Percentiles rank a stretch among this genome's conserved stretches.
These are phyloP conservation scores for Trypanosoma boissoni DNA, from an alignment of 208 protist genomes.

Conservation along the genomic window DNA sequence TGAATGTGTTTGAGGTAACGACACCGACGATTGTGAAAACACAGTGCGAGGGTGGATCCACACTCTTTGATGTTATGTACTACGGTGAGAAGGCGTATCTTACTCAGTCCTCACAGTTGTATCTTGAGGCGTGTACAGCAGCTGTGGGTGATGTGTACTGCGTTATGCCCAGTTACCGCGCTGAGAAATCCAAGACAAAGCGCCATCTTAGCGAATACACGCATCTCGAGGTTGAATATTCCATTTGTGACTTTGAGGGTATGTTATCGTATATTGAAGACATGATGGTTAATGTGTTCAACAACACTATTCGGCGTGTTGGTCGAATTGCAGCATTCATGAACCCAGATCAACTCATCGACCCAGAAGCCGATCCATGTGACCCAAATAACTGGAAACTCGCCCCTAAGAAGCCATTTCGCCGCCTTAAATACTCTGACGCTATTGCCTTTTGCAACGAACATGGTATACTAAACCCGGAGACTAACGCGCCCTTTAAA, in stretches of 20 bases:
- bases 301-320: constrained; percentile 66
- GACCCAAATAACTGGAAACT: constrained; percentile 89
- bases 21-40: constrained; percentile 98
- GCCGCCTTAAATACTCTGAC: constrained; percentile 94
- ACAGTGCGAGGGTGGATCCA: constrained; percentile 97
- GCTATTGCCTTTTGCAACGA: constrained; percentile 96
- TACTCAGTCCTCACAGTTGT: constrained; percentile 99
- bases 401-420: constrained; percentile 94
- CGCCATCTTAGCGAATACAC: constrained; percentile 98
- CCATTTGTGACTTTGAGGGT: constrained; percentile 97
- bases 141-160: constrained; percentile 97
- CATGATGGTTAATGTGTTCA: constrained; percentile 88
- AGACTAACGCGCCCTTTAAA: constrained; percentile 88
- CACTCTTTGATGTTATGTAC: constrained; percentile 98
- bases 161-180: constrained; percentile 95
- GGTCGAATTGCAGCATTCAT: constrained; percentile 85
- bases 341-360: constrained; percentile 86
- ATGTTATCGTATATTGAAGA: constrained; percentile 95
- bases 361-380: constrained; percentile 47
- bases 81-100: constrained; percentile 97
- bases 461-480: constrained; percentile 92
- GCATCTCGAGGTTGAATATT: constrained; percentile 97
- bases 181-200: constrained; percentile 97
- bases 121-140: constrained; percentile 96
- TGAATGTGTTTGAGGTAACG: constrained; percentile 93